Evolutionary conservation across 352 stramenopile genomes (phyloP), one percentile per base, ranked within the genome.

Genomic region (Phytophthora melonis): DNA sequence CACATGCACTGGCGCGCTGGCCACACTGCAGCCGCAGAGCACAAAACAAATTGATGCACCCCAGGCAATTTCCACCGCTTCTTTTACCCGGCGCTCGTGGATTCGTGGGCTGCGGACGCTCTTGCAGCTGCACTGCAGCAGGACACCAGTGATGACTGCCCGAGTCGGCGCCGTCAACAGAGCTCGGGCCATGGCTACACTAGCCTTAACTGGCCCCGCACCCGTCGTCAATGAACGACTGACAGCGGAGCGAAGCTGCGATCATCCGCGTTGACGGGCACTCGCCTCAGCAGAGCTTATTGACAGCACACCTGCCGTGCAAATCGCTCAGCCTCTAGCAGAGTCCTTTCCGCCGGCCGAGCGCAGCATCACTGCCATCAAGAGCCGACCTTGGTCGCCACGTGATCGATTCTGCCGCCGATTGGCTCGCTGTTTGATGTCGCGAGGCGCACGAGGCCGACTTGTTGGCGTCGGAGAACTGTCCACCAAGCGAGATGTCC

Each of bases 401-500:
- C 25, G 49, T 64, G 59, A 68, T 63, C 58, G 34, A 55, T 43
- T 19, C 30, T 30, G 36, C 14, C 41, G 39, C 23, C 56, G 7
- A 50, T 68, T 39, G 50, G 34, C 23, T 41, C 41, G 61, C 0
- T 25, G 7, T n/a, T 49, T 61, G 23, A 43, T 58, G 34, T 59
- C 47, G 30, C 54, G n/a, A 60, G 19, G 32, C 43, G n/a, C 30
- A 41, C 50, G 43, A 9, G 10, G 50, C 13, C 1, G 55, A 61
- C 27, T 25, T 23, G 50, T 43, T 65, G 43, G 39, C 19, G 27
- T 57, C 67, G 47, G 61, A 65, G 11, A 70, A 63, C 57, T 58
- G 62, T 49, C 39, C 62, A 68, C 50, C 52, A 11, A 21, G 5
- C 32, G 7, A 72, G 43, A 52, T 77, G 63, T 74, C 67, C 60